Evolutionary conservation across 345 rosid species (phyloP), one percentile per base, ranked within the genome.

Genomic region (Bruguiera parviflora): DNA sequence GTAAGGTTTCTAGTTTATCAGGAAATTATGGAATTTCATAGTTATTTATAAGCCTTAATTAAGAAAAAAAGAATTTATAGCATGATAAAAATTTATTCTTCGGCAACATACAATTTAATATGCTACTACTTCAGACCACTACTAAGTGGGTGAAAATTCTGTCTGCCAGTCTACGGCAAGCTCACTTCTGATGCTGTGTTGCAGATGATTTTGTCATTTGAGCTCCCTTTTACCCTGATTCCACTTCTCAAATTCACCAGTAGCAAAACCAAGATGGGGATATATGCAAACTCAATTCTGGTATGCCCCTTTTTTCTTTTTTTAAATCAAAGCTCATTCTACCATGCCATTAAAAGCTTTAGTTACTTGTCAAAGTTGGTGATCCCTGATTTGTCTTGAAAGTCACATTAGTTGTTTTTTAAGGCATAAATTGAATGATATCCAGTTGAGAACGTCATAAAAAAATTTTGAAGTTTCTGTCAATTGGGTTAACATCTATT

Each of bases 221-320:
- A 89, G 85, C 97, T 91, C 49, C 97, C 98, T 15, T 94, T 94
- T 52, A 92, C 97, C 27, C 81, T 94, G 27, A 82, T 89, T 71
- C 98, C 98, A 1, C 96, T 94, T 72, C 96, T 94, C 75, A 94
- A 94, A 71, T 94, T 94, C 80, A 94, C 97, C 52, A 88, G 96
- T 77, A 84, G 97, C 88, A 73, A 86, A 75, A 78, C 81, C 75
- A 94, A 88, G 87, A 94, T 94, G 99, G 96, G 96, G 18, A 13
- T 60, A 31, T n/a, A 81, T 58, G 92, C 77, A 61, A 94, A 94
- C 75, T 80, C 96, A 56, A 61, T 64, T 20, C 20, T 27, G 88
- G 97, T 91, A 82, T 46, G 31, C 18, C 49, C 18, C 15, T 18
- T 43, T 15, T 43, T 3, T 13, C 1, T 0, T 0, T 43, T 3